Base-by-base conservation (phyloP, 768 basidiomycete species). In the Mycena chlorophos region DNA sequence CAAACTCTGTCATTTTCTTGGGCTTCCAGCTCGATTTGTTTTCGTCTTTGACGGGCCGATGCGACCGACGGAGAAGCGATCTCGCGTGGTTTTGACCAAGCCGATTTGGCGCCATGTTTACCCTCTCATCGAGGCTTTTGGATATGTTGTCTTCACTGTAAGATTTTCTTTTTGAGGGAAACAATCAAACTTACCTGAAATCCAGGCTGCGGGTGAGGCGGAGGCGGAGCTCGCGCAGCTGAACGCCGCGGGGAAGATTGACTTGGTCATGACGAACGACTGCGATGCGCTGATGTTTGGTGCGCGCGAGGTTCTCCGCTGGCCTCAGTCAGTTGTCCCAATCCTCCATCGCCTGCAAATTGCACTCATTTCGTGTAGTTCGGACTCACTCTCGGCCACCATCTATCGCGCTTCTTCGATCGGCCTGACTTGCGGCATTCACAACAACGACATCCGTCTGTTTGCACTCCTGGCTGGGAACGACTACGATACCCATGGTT, bases 221-320 rank as follows among this genome's bases (percentile, higher is more conserved):
- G 57, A 60, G 27, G 56, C 55, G 3, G 56, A 58, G 27, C 38
- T 58, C 3, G 55, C 56, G 16, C 22, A 38, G 16, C 27, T 58
- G 54, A 56, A 56, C 28, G 50, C 58, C 1, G 59, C 62, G 55
- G 69, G 71, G 27, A 58, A 63, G 37, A 68, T 75, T 29, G 75
- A 76, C 55, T 66, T 68, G 3, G 69, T 75, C 10, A 60, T 75
- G 23, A 72, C 74, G 1, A 72, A 75, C 51, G 75, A 76, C 58
- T 71, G 71, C 12, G 74, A 76, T 56, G 67, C 70, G 1, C 54
- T 76, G 10, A 46, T 76, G 2, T 76, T 76, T 45, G 73, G 74
- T 1, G 72, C 70, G 3, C 67, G 62, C 1, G 65, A 63, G 10
- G 63, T 77, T 1, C 25, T 52, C 12, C 40, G 20, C 8, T 43